These are phyloP conservation scores for Colletotrichum sp. DNA, from an alignment of 2,329 filamentous ascomycete genomes.

Conservation along the genomic window DNA sequence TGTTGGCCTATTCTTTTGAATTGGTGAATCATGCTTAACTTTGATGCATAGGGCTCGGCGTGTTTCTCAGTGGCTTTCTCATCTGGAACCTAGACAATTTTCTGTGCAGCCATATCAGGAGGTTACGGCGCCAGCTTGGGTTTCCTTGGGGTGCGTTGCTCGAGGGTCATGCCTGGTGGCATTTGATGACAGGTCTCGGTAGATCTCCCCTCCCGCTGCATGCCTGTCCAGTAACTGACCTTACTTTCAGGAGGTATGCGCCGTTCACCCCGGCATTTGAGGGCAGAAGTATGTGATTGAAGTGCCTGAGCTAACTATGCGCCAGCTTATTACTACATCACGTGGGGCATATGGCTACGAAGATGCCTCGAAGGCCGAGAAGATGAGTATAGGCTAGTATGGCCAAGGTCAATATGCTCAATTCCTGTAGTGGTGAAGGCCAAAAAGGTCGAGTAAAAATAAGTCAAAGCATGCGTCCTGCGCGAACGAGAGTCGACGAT, in stretches of 20 bases:
- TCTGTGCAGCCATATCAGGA: conserved; percentile 70
- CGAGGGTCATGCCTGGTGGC: conserved; percentile 66
- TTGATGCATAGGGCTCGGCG: conserved; percentile 58
- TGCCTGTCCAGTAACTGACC: conserved; percentile 27
- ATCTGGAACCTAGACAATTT: conserved; percentile 83
- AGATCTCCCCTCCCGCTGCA: background rate
- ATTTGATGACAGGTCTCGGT: conserved; percentile 81
- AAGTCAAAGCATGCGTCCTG: background rate
- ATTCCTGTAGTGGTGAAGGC: conserved; percentile 51
- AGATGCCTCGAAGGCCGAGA: conserved; percentile 76
- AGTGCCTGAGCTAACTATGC: background rate
- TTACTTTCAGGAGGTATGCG: conserved; percentile 26
- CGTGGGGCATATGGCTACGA: conserved; percentile 83
- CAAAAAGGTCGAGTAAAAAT: conserved; percentile 27
- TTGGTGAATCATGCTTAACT: background rate
- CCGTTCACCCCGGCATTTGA: background rate
- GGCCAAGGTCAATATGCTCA: conserved; percentile 66
- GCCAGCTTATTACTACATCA: conserved; percentile 78
- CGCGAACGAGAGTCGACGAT: background rate
- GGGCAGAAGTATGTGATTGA: background rate
- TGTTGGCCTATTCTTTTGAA: background rate
- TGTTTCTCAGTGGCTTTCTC: conserved; percentile 77
- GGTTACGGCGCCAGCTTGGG: conserved; percentile 70
- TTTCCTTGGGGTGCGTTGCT: conserved; percentile 82
- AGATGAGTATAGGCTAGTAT: conserved; percentile 72